A percentile compares a stretch with the other conserved stretches of the same genome.
phyloP scores from a whole-genome alignment of 208 protist genomes.

The Crithidia fasciculata region DNA sequence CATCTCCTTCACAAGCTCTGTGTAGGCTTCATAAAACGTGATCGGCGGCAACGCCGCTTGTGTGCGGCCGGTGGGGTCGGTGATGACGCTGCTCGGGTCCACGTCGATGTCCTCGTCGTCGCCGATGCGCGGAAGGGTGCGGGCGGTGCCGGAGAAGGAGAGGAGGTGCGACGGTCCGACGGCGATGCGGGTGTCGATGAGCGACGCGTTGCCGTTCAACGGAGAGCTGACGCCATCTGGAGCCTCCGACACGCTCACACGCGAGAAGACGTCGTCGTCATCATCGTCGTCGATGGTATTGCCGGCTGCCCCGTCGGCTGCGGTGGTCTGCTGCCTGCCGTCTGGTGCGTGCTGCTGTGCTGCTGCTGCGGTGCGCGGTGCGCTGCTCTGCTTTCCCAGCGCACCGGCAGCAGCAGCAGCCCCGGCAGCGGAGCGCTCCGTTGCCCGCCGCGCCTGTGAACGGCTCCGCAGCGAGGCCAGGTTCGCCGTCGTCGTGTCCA shows the following conservation, averaged over 20 bases:
- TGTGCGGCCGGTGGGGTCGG: background rate
- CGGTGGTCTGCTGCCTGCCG: background rate
- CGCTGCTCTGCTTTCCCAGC: background rate
- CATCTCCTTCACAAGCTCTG: slow-evolving; percentile 10
- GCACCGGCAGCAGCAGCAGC: too few relatives aligned
- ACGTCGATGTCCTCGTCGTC: slow-evolving; percentile 30
- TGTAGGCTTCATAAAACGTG: slow-evolving; percentile 28
- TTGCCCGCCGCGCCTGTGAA: background rate
- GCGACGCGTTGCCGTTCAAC: background rate
- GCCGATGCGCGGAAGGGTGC: slow-evolving; percentile 11
- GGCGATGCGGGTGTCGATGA: background rate
- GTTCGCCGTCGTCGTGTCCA: slow-evolving; percentile 16
- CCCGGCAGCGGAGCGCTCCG: background rate
- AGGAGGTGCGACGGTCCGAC: slow-evolving; percentile 6
- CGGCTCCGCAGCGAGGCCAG: slow-evolving; percentile 17
- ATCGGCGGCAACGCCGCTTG: slow-evolving; percentile 2
- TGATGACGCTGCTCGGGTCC: slow-evolving; percentile 18
- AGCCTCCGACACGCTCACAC: slow-evolving; percentile 15
- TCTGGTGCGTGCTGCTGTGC: background rate
- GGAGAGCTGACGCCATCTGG: background rate
- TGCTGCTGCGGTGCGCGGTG: background rate
- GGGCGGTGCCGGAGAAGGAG: slow-evolving; percentile 21
- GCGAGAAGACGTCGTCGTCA: slow-evolving; percentile 15
- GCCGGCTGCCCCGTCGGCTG: background rate
- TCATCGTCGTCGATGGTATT: slow-evolving; percentile 1